Percentiles rank a stretch among this genome's conserved stretches.
Evolutionary conservation across 805 yeast species (phyloP).

Genomic region (Candida krabiensis): DNA sequence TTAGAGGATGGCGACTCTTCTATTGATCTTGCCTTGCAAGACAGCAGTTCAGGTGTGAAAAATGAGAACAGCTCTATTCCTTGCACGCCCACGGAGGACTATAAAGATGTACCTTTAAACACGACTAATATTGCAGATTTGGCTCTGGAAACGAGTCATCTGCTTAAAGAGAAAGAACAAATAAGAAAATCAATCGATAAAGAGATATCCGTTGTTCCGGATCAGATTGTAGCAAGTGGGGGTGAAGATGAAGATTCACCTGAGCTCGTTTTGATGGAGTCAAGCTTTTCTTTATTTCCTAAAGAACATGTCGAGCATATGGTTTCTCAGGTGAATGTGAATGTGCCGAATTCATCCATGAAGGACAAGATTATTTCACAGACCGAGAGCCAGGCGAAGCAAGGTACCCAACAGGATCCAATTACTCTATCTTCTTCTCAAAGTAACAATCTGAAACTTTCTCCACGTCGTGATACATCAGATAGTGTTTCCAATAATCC

Average conservation of each 20-base stretch:
- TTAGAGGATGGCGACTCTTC: neutral
- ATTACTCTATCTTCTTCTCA: slow-evolving; percentile 15
- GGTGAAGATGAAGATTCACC: slow-evolving; percentile 3
- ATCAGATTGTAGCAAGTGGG: neutral
- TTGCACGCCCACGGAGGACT: slow-evolving; percentile 18
- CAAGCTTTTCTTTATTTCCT: slow-evolving; percentile 15
- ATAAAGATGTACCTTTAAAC: slow-evolving; percentile 7
- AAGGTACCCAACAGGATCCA: slow-evolving; percentile 19
- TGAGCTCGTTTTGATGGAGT: neutral
- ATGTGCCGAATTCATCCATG: neutral
- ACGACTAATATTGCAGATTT: slow-evolving; percentile 6
- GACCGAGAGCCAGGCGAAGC: slow-evolving; percentile 1
- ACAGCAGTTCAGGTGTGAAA: no score
- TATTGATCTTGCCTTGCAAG: neutral
- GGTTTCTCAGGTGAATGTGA: slow-evolving; percentile 1
- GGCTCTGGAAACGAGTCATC: slow-evolving; percentile 4
- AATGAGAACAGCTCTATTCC: slow-evolving; percentile 6
- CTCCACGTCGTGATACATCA: neutral
- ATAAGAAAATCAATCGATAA: neutral
- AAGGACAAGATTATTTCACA: neutral
- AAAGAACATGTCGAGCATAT: neutral
- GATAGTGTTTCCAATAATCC: no score
- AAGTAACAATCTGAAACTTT: neutral
- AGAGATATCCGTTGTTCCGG: neutral
- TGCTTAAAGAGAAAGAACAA: neutral